These are phyloP conservation scores for Pseudocercospora fuligena DNA, from an alignment of 2,329 filamentous ascomycete genomes.

Conservation along the genomic window DNA sequence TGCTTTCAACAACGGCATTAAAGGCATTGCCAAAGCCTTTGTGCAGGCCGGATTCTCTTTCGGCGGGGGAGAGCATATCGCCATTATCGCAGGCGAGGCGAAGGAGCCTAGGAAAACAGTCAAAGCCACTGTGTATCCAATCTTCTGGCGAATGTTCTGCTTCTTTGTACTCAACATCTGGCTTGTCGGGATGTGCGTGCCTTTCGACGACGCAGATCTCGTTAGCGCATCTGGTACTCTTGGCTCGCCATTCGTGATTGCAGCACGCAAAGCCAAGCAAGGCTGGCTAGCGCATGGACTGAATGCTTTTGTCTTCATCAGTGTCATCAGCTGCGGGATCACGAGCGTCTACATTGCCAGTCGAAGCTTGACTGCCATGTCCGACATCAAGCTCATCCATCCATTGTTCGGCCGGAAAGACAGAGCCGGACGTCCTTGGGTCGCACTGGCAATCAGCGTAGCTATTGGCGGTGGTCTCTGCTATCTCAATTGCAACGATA, in stretches of 20 bases:
- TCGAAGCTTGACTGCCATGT: conserved; percentile 41
- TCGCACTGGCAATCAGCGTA: conserved; percentile 38
- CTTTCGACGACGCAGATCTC: conserved; percentile 39
- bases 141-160: conserved; percentile 42
- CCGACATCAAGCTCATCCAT: conserved; percentile 39
- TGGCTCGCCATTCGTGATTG: conserved; percentile 42
- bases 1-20: conserved; percentile 36
- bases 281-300: conserved; percentile 39
- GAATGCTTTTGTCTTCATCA: conserved; percentile 44
- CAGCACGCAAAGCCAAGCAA: conserved; percentile 38
- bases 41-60: conserved; percentile 45
- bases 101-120: conserved; percentile 39
- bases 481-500: conserved; percentile 41
- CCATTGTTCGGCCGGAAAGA: conserved; percentile 34
- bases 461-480: conserved; percentile 41
- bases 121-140: conserved; percentile 39
- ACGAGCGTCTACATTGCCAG: conserved; percentile 44
- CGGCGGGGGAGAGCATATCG: conserved; percentile 32
- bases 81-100: conserved; percentile 42
- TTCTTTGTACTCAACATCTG: conserved; percentile 45
- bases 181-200: conserved; percentile 44
- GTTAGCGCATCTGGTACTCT: conserved; percentile 38
- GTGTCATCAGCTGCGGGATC: conserved; percentile 43
- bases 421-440: conserved; percentile 38
- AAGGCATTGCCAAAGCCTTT: conserved; percentile 44